A percentile compares a stretch with the other conserved stretches of the same genome.
phyloP scores from a whole-genome alignment of 208 protist species.

The Tritrichomonas foetus region DNA sequence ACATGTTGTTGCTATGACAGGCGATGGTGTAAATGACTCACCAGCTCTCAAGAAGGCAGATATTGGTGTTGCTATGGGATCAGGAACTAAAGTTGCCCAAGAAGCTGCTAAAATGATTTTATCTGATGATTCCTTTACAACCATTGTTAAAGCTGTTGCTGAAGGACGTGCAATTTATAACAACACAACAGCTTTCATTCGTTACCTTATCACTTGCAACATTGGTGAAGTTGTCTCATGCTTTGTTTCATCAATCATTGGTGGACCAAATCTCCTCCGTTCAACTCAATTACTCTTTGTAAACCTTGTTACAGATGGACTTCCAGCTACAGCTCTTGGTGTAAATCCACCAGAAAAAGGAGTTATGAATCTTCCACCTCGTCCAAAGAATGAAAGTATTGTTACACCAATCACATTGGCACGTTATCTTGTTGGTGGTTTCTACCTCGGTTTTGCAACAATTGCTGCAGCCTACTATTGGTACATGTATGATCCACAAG shows the following conservation, averaged over 20 bases:
- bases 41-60: constrained; percentile 93
- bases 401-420: constrained; percentile 50
- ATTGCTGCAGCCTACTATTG: constrained; percentile 57
- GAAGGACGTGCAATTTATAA: constrained; percentile 84
- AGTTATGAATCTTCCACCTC: constrained; percentile 62
- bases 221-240: constrained; percentile 79
- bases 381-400: constrained; percentile 53
- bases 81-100: constrained; percentile 91
- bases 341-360: constrained; percentile 68
- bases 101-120: constrained; percentile 85
- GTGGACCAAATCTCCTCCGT: constrained; percentile 78
- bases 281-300: constrained; percentile 95
- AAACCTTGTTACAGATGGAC: constrained; percentile 95
- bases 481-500: constrained; percentile 43
- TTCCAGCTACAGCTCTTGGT: constrained; percentile 85
- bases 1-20: constrained; percentile 64
- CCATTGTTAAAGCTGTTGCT: constrained; percentile 83
- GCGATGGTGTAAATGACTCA: constrained; percentile 81
- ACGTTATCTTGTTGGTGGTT: constrained; percentile 54
- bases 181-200: constrained; percentile 93
- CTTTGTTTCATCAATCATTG: constrained; percentile 66
- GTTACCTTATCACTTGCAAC: constrained; percentile 91
- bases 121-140: constrained; percentile 76
- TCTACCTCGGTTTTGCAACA: constrained; percentile 62
- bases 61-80: constrained; percentile 95